Evolutionary conservation across 2,329 filamentous ascomycete genomes (phyloP), one percentile per base, ranked within the genome.

Genomic region (Zasmidium citrigriseum): DNA sequence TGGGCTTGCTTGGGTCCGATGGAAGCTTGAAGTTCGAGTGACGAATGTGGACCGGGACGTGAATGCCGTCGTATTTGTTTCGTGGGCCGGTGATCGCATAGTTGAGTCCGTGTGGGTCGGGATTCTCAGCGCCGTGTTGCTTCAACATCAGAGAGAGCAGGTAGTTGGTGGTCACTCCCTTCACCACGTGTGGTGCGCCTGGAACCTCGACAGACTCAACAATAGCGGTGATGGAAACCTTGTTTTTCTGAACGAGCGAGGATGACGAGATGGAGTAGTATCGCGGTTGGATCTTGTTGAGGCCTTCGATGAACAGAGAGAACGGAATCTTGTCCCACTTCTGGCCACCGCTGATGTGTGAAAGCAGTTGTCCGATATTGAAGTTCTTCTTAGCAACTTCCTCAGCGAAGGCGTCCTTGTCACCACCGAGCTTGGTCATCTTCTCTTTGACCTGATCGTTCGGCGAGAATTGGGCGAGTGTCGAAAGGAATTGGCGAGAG

Each of bases 261-360:
- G 95, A 98, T 1, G 96, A 99, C 1, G 95, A 99, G 75, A 99
- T 99, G 51, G 96, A 99, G 81, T 99, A 99, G 83, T 98, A 99
- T 51, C 95, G 91, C 41, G 95, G 93, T 76, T 99, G 95, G 57
- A 99, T 86, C 82, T 97, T 98, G 77, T 88, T 90, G 61, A 99
- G 77, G 65, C 91, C 90, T 81, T 99, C 95, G 66, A 99, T 92
- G 68, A 98, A 87, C 68, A 93, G 87, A 9, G 95, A 96, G 79
- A 99, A 98, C 16, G 95, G 96, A 56, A 97, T 87, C 55, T 86
- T 87, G 55, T 85, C 80, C 90, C 95, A 99, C 59, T 86, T 86
- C 76, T 90, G 80, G 50, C 89, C 87, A 29, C 88, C 87, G 68
- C 86, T 83, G 63, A 95, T 83, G 52, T 82, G 83, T 64, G 91